Base-by-base conservation (phyloP, 2,329 filamentous ascomycete species). In the Fusarium camptoceras region DNA sequence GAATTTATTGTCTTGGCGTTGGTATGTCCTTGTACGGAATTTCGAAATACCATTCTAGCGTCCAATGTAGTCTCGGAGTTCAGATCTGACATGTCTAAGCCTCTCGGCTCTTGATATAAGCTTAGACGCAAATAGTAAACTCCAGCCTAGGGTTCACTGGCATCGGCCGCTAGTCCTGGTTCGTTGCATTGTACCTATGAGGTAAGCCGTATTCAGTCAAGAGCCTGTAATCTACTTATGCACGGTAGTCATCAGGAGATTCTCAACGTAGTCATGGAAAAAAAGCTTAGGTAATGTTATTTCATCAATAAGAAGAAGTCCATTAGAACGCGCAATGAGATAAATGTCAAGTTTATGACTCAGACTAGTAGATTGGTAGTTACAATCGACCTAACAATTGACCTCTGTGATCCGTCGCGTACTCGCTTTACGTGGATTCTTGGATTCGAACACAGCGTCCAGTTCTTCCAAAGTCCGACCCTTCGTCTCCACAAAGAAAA, bases 401-500 rank as follows among this genome's bases (percentile, higher is more conserved):
- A 15, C 25, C 18, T 47, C 43, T 4, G 43, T 27, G 11, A 47
- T 28, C 8, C 18, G 43, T 47, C 25, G 11, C 20, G 55, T 63
- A 9, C 60, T 64, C 2, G 56, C 60, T 18, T 61, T 64, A 0
- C 60, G 49, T n/a, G 60, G 56, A 12, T 55, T 64, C 22, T 30
- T 24, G 1, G 56, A 49, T 6, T 42, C 28, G 8, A 64, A 64
- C 1, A 64, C 43, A 3, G 8, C 37, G 8, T 5, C 24, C 0
- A 64, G 16, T 9, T 64, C 56, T 9, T 64, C 60, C 1, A 64
- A 22, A 1, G 56, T 49, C 0, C 60, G 28, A 2, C 43, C 44
- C 28, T 61, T 64, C 0, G 60, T 64, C 34, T 64, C 60, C 1
- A 65, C 50, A 27, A 65, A 64, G 48, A 64, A 64, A 2, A 64